Evolutionary conservation across 352 stramenopile genomes (phyloP), one percentile per base, ranked within the genome.

Genomic region (Thraustotheca clavata): DNA sequence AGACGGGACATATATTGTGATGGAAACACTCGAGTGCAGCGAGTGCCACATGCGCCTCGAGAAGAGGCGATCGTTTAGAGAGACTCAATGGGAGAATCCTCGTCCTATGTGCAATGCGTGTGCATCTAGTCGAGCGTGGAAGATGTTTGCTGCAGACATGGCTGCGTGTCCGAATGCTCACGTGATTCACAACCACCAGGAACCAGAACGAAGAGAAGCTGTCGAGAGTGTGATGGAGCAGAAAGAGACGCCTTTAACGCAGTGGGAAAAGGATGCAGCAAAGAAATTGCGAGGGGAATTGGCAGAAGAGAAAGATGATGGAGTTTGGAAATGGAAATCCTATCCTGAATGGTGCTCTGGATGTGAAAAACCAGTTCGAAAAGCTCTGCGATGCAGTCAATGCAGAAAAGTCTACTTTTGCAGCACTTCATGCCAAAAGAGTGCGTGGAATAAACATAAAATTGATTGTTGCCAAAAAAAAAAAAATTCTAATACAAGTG

Each of bases 11-110:
- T n/a, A n/a, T n/a, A n/a, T n/a, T n/a, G n/a, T n/a, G n/a, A n/a
- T n/a, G n/a, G n/a, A n/a, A n/a, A n/a, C n/a, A n/a, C n/a, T n/a
- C n/a, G n/a, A n/a, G 8, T 65, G 57, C 41, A 46, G 57, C 6
- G 57, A 65, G 11, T 65, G 57, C 57, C 36, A 27, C 27, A 46
- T 65, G 11, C 27, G 36, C 3, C 57, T 57, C 20, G 47, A 16
- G 41, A 65, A 65, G 57, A 14, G 24, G 11, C 32, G 34, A 12
- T 40, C 22, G 22, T 65, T 65, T 33, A 40, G 57, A 11, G 57
- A 65, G 32, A 65, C 41, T 26, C 57, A 65, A 65, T 55, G 57
- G 57, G 57, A 65, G 7, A 65, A 65, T 34, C 57, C 57, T 32
- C 38, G 57, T 8, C 57, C 57, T 9, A 32, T 65, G n/a, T 65